Conservation (phyloP, 768 basidiomycete genomes). For the Hysterangium stoloniferum region DNA sequence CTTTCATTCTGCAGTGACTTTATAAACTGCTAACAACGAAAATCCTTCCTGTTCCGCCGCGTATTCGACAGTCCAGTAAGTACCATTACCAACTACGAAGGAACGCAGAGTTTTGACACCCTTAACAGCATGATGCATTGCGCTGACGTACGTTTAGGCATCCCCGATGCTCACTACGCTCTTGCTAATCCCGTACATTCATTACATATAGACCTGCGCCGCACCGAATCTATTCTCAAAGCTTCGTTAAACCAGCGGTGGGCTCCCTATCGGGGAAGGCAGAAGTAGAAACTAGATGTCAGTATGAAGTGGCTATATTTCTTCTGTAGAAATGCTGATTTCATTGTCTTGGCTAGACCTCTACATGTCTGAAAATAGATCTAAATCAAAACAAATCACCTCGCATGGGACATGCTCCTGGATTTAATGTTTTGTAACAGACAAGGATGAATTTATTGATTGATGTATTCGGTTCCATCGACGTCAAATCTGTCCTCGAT, state of each 20-base stretch:
- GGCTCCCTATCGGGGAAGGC: no score
- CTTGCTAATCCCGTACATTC: neutral
- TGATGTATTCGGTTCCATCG: no score
- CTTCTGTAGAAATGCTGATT: no score
- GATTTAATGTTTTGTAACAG: no score
- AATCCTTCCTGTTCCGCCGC: slow-evolving; percentile 7
- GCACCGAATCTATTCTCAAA: slow-evolving; percentile 81
- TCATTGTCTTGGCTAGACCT: no score
- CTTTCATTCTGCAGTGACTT: neutral
- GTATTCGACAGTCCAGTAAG: slow-evolving; percentile 59
- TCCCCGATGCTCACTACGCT: neutral
- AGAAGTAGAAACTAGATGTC: no score
- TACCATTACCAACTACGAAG: slow-evolving; percentile 16
- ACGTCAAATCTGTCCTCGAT: no score
- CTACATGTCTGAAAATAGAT: no score
- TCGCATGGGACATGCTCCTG: no score
- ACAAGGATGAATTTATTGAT: no score
- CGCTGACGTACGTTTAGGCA: slow-evolving; percentile 56
- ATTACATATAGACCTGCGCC: slow-evolving; percentile 35
- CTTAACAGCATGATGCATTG: slow-evolving; percentile 81
- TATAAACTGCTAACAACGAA: slow-evolving; percentile 2
- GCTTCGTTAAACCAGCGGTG: slow-evolving; percentile 46
- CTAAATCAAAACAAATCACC: no score
- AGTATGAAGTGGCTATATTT: no score
- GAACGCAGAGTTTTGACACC: neutral